phyloP scores from a whole-genome alignment of 164 flowering plant genomes.

The Nymphaea thermarum region DNA sequence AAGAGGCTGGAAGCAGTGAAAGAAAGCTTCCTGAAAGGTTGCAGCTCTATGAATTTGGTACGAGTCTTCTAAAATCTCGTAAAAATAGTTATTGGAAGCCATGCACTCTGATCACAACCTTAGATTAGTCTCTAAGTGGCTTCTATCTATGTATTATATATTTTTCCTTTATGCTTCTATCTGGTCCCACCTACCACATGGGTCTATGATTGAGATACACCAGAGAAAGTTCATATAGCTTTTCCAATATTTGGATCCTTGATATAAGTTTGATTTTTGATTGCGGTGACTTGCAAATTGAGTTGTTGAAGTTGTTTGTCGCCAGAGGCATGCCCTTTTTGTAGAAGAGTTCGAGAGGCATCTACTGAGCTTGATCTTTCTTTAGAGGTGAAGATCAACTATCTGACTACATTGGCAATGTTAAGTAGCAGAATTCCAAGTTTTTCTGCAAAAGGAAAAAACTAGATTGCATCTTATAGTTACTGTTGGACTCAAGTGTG shows the following conservation, averaged over 20 bases:
- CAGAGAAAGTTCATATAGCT: neutral
- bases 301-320: slow-evolving; percentile 15
- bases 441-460: neutral
- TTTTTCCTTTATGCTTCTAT: too few relatives aligned
- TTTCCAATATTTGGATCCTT: neutral
- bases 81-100: too few relatives aligned
- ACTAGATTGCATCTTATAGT: neutral
- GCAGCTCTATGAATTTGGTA: slow-evolving; percentile 72
- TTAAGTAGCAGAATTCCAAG: neutral
- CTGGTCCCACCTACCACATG: too few relatives aligned
- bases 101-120: too few relatives aligned
- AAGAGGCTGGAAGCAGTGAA: neutral
- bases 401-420: neutral
- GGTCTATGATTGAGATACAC: neutral
- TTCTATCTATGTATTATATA: too few relatives aligned
- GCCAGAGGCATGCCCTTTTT: slow-evolving; percentile 91
- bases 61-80: neutral
- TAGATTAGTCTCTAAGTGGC: too few relatives aligned
- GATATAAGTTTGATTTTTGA: slow-evolving; percentile 1
- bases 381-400: slow-evolving; percentile 38
- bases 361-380: slow-evolving; percentile 74
- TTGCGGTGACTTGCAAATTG: slow-evolving; percentile 4
- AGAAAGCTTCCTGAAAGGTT: slow-evolving; percentile 25
- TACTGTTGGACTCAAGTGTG: neutral
- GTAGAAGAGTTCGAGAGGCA: slow-evolving; percentile 79